A percentile compares a stretch with the other conserved stretches of the same genome.
Evolutionary conservation across 2,329 filamentous ascomycete genomes (phyloP).

Genomic region (Pseudopithomyces chartarum): DNA sequence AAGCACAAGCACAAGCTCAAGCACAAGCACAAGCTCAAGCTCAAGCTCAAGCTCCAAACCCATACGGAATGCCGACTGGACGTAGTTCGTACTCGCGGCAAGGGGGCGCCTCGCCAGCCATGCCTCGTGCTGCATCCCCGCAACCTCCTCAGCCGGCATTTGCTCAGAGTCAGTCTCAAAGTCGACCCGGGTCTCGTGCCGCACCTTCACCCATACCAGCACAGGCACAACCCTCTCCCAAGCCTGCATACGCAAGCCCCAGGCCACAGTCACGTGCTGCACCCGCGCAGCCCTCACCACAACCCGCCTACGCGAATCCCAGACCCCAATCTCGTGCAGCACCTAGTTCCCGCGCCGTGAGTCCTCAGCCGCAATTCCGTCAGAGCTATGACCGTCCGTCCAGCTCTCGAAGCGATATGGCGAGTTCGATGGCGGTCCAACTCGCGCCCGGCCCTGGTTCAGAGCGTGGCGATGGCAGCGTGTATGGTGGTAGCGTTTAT

Average conservation of each 20-base stretch:
- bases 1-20: no score
- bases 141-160: conserved; percentile 34
- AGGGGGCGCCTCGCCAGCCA: conserved; percentile 41
- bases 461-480: conserved; percentile 44
- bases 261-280: conserved; percentile 26
- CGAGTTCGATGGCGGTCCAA: conserved; percentile 52
- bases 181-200: conserved; percentile 2
- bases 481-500: conserved; percentile 48
- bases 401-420: conserved; percentile 53
- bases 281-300: conserved; percentile 35
- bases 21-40: no score
- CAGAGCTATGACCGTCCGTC: conserved; percentile 55
- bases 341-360: conserved; percentile 50
- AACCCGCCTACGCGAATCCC: conserved; percentile 40
- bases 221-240: conserved; percentile 38
- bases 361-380: conserved; percentile 58
- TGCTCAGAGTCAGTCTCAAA: conserved; percentile 1
- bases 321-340: conserved; percentile 39
- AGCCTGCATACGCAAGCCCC: conserved; percentile 40
- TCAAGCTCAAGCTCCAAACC: conserved; percentile 39
- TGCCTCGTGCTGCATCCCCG: conserved; percentile 49
- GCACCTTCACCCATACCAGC: conserved; percentile 9
- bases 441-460: conserved; percentile 47
- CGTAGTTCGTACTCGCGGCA: conserved; percentile 45
- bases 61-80: conserved; percentile 38